phyloP scores from a whole-genome alignment of 2,329 filamentous ascomycete species.

The Aspergillus thermomutatus region DNA sequence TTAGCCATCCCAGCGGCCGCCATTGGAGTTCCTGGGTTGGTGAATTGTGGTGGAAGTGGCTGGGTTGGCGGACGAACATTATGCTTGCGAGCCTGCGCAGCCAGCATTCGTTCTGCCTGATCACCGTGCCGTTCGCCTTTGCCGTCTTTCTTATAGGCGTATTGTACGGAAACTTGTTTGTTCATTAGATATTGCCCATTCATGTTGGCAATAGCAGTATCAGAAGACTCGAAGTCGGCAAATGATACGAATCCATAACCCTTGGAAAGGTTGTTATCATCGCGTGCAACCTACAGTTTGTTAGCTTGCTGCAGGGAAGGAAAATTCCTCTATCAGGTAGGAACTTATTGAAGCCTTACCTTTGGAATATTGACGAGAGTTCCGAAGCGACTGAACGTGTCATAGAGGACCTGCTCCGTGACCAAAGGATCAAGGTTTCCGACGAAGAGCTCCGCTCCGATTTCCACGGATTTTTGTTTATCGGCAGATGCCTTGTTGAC shows the following conservation, averaged over 20 bases:
- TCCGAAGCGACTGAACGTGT: slow-evolving; percentile 91
- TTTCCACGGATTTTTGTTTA: slow-evolving; percentile 88
- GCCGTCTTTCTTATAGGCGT: slow-evolving; percentile 98
- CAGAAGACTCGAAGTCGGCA: slow-evolving; percentile 87
- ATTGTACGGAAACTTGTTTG: slow-evolving; percentile 94
- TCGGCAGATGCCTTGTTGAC: slow-evolving; percentile 94
- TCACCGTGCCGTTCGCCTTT: slow-evolving; percentile 96
- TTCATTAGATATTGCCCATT: slow-evolving; percentile 95
- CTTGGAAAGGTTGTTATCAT: slow-evolving; percentile 84
- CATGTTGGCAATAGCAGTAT: slow-evolving; percentile 88
- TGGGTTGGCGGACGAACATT: slow-evolving; percentile 82
- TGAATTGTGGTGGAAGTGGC: slow-evolving; percentile 70
- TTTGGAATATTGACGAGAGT: slow-evolving; percentile 81
- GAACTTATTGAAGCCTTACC: slow-evolving; percentile 45
- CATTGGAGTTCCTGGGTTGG: slow-evolving; percentile 46
- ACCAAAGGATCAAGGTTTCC: slow-evolving; percentile 94
- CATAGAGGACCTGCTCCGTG: slow-evolving; percentile 92
- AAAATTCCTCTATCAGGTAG: background rate
- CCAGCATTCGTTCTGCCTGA: slow-evolving; percentile 85
- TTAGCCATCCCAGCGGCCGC: slow-evolving; percentile 46
- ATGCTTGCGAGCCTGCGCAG: slow-evolving; percentile 87
- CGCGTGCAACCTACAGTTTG: slow-evolving; percentile 63
- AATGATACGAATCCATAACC: slow-evolving; percentile 96
- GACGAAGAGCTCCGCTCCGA: slow-evolving; percentile 94
- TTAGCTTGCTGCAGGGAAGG: slow-evolving; percentile 22